Base-by-base conservation (phyloP, 1,284 basidiomycete genomes). In the Cryptococcus sp. region DNA sequence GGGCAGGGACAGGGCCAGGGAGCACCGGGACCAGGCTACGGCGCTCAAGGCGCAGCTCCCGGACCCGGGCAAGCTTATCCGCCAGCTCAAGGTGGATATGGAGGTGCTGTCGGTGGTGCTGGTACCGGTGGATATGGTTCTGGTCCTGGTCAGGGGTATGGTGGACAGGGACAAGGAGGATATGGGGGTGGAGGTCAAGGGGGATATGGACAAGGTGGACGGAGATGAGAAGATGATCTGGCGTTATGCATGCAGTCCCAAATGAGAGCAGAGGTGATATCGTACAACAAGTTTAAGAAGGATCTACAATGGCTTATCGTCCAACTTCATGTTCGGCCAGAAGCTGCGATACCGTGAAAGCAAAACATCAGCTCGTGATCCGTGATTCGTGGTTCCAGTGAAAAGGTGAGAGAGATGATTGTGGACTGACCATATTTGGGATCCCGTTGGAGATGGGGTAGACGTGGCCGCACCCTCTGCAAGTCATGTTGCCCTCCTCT, bases 361-460 rank as follows among this genome's bases (percentile, higher is more conserved):
- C 40, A 5, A 16, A 16, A 16, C 5, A 50, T 38, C 13, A 50
- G 27, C 25, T 17, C 23, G n/a, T n/a, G n/a, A n/a, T n/a, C n/a
- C n/a, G n/a, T n/a, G n/a, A n/a, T n/a, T n/a, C n/a, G n/a, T n/a
- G n/a, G n/a, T n/a, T n/a, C n/a, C n/a, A n/a, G n/a, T n/a, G n/a
- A n/a, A n/a, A n/a, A n/a, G n/a, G n/a, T n/a, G n/a, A 5, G 23
- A 25, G 23, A 25, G 23, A 19, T 20, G 6, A 16, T 13, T 39
- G 8, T 5, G 11, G 57, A 76, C 85, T 65, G 68, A 94, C 94
- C 95, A 99, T 98, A 81, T 98, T 98, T 5, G 95, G 94, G 66
- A 99, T 98, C 13, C 94, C 94, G 73, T 90, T 93, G 55, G 87
- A 88, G 72, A 99, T 93, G 47, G 87, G 87, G 76, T 96, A 98